Conservation (phyloP, 2,329 filamentous ascomycete genomes). For the Penicillium sumatraense region DNA sequence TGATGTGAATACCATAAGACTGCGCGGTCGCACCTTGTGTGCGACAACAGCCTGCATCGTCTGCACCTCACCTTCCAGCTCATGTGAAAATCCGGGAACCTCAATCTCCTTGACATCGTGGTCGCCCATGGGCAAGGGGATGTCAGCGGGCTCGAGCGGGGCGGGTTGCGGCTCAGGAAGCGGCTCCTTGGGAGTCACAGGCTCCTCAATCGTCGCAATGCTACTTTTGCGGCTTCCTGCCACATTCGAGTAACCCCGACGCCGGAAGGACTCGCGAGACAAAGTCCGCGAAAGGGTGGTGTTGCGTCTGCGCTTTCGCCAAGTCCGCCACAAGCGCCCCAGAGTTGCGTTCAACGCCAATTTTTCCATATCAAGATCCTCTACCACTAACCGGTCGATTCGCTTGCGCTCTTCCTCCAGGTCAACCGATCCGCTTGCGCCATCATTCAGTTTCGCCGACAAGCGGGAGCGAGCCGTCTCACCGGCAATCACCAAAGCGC, state of each 20-base stretch:
- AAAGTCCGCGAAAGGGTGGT: conserved; percentile 46
- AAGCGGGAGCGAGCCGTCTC: conserved; percentile 69
- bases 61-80: conserved; percentile 62
- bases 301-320: conserved; percentile 73
- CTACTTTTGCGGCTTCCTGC: conserved; percentile 44
- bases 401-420: conserved; percentile 55
- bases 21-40: conserved; percentile 48
- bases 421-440: conserved; percentile 60
- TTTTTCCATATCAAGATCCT: conserved; percentile 90
- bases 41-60: conserved; percentile 43
- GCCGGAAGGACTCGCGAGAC: conserved; percentile 45
- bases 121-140: conserved; percentile 37
- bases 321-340: conserved; percentile 88
- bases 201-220: conserved; percentile 40
- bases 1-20: conserved; percentile 47
- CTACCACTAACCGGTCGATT: conserved; percentile 70
- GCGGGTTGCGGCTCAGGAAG: conserved; percentile 9
- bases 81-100: conserved; percentile 68
- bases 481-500: conserved; percentile 83
- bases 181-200: conserved; percentile 22
- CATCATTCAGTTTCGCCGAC: conserved; percentile 50
- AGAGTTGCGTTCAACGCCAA: conserved; percentile 87
- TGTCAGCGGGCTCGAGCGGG: conserved; percentile 34
- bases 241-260: conserved; percentile 30
- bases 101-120: conserved; percentile 69